Conservation (phyloP, 2,329 filamentous ascomycete species). For the Purpureocillium lavendulum region DNA sequence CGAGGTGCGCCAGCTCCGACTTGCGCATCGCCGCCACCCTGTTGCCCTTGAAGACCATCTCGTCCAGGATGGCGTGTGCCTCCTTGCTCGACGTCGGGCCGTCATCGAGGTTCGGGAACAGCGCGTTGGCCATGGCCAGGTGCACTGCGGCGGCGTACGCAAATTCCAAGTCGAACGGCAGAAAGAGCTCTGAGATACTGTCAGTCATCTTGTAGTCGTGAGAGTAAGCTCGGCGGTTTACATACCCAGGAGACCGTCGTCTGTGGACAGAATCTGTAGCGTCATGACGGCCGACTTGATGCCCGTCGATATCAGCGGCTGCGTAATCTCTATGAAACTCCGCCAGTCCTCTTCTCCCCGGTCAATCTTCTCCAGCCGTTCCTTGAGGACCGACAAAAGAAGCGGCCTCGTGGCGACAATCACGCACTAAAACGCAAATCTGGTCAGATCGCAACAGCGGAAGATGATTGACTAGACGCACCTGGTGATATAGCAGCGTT, state of each 20-base stretch:
- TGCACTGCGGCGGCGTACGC: conserved; percentile 24
- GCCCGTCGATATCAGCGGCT: conserved; percentile 25
- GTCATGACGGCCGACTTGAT: conserved; percentile 32
- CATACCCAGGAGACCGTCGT: conserved; percentile 26
- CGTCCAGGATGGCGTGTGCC: conserved; percentile 21
- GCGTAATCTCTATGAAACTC: conserved; percentile 22
- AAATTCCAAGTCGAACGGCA: conserved; percentile 30
- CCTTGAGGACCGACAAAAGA: conserved; percentile 27
- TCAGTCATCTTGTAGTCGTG: not conserved
- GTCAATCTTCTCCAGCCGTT: conserved; percentile 21
- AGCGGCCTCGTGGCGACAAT: conserved; percentile 29
- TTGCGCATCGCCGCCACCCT: conserved; percentile 8
- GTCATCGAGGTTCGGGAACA: conserved; percentile 22
- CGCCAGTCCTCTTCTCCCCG: conserved; percentile 19
- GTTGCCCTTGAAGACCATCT: conserved; percentile 24
- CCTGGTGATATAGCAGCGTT: conserved; percentile 29
- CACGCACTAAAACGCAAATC: conserved; percentile 17
- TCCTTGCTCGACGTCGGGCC: conserved; percentile 12
- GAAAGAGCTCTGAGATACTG: conserved; percentile 21
- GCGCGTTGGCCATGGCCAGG: conserved; percentile 24
- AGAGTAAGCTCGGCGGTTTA: no score
- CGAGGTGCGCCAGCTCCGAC: no score
- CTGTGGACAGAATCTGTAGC: conserved; percentile 25
- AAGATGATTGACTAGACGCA: conserved; percentile 7
- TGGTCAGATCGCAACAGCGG: not conserved